These are phyloP conservation scores for Fusarium zealandicum DNA, from an alignment of 2,329 filamentous ascomycete species.

Conservation along the genomic window DNA sequence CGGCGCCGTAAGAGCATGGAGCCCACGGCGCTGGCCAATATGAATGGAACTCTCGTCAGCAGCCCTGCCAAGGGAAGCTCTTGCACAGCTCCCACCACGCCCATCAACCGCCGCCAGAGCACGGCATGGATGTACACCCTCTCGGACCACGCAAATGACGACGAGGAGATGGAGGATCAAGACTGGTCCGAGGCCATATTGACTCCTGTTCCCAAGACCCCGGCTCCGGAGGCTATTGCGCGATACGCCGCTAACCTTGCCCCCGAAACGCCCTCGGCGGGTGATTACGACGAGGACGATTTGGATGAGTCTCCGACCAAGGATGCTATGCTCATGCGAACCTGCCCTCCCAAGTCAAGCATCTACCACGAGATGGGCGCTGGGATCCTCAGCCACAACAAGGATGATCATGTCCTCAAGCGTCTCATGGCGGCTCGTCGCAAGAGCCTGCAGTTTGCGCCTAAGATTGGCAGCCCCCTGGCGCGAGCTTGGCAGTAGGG, in stretches of 20 bases:
- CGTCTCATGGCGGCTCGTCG: constrained; percentile 74
- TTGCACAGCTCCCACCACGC: constrained; percentile 55
- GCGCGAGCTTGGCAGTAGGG: constrained; percentile 60
- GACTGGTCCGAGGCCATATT: constrained; percentile 55
- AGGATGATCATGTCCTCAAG: constrained; percentile 65
- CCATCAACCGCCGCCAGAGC: constrained; percentile 61
- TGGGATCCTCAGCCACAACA: constrained; percentile 56
- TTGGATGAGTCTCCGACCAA: constrained; percentile 43
- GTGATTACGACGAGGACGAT: constrained; percentile 42
- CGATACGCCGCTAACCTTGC: constrained; percentile 57
- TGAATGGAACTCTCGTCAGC: constrained; percentile 69
- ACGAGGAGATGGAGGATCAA: constrained; percentile 50
- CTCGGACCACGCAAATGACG: constrained; percentile 52
- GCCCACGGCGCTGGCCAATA: constrained; percentile 71
- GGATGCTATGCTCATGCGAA: constrained; percentile 56
- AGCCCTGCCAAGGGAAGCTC: constrained; percentile 46
- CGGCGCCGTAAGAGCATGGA: constrained; percentile 84
- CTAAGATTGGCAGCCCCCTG: constrained; percentile 76
- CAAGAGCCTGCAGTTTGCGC: constrained; percentile 80
- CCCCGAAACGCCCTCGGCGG: constrained; percentile 54
- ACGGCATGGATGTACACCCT: constrained; percentile 63
- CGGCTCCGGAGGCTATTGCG: constrained; percentile 62
- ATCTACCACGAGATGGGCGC: constrained; percentile 50
- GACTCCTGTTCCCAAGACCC: constrained; percentile 65
- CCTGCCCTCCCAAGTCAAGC: constrained; percentile 61